Evolutionary conservation across 1,284 basidiomycete genomes (phyloP), one percentile per base, ranked within the genome.

Genomic region (Trametes hirsuta): DNA sequence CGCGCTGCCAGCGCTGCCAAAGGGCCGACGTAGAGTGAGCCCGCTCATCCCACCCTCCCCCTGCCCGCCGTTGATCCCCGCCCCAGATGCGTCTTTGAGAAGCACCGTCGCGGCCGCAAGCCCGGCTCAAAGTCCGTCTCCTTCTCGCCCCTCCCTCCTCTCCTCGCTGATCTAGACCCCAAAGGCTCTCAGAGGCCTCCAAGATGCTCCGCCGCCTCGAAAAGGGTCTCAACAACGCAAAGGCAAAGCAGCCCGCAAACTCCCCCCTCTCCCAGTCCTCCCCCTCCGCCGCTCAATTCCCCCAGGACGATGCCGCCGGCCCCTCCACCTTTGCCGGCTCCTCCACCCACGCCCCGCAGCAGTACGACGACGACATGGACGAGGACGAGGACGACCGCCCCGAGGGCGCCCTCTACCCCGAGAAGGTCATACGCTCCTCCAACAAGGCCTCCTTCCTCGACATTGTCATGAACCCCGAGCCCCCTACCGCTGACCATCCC

Each of bases 171-270:
- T 63, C 37, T 9, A 37, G 63, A 56, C 48, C 25, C 54, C 9
- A 67, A 93, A 50, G 91, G 74, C 78, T 93, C 34, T 93, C 90
- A 41, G 91, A 93, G 71, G 90, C 90, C 42, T 93, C 91, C 48
- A 93, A 93, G 73, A 90, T 93, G 88, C 85, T 93, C 55, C 84
- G 91, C 59, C 85, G 90, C 47, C 79, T 93, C 47, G 91, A 93
- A 77, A 93, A 93, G 71, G 90, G 89, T 46, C 81, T 91, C 65
- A 90, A 87, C 72, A 86, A 76, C 51, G 87, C 88, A 40, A 91
- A 91, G 71, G 79, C 87, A 68, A 91, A 90, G 72, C 83, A 84
- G 15, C 83, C 83, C 55, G 71, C 65, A 25, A 68, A 65, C 40
- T 68, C 72, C 46, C 62, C 70, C 70, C 46, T 69, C 55, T 25